Base-by-base conservation (phyloP, 2,329 filamentous ascomycete species). In the Calonectria hawksworthii region DNA sequence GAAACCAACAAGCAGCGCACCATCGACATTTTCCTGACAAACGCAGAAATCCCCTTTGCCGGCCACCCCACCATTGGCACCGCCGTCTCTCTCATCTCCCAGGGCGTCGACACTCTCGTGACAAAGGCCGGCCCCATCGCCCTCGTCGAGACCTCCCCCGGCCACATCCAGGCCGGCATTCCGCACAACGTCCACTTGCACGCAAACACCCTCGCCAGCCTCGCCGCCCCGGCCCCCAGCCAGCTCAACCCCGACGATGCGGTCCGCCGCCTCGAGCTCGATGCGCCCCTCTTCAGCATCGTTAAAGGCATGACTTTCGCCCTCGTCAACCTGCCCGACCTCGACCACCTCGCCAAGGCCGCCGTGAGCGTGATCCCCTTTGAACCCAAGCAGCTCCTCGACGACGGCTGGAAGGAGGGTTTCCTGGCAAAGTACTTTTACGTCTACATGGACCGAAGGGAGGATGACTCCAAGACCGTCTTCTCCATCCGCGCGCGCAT, bases 271-370 rank as follows among this genome's bases (percentile, higher is more conserved):
- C 83, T 84, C 6, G 86, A 88, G 83, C 77, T 86, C 38, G 74
- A 78, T 14, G 87, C 89, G 11, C 88, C 90, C 18, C 80, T 91
- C 23, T 88, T 92, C 71, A 92, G 90, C 76, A 91, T 96, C 59
- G 94, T 95, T 44, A 91, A 91, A 56, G 94, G 94, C 63, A 94
- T 96, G 92, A 91, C 91, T 0, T 96, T 95, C 83, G 84, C 92
- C n/a, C 89, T 95, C 38, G 86, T 94, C 18, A 86, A 90, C 77
- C 86, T 97, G 28, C 87, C 90, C 0, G 89, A 88, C 69, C 83
- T 95, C 13, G 91, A 92, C 36, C 88, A 89, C 10, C 87, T 96
- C 23, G 88, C 85, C 7, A 78, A 83, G 16, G 85, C 87, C 4
- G 77, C 84, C 36, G 77, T 78, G 4, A 79, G 82, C 41, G 78